A percentile compares a stretch with the other conserved stretches of the same genome.
phyloP scores from a whole-genome alignment of 2,329 filamentous ascomycete genomes.

The Beauveria varroae region DNA sequence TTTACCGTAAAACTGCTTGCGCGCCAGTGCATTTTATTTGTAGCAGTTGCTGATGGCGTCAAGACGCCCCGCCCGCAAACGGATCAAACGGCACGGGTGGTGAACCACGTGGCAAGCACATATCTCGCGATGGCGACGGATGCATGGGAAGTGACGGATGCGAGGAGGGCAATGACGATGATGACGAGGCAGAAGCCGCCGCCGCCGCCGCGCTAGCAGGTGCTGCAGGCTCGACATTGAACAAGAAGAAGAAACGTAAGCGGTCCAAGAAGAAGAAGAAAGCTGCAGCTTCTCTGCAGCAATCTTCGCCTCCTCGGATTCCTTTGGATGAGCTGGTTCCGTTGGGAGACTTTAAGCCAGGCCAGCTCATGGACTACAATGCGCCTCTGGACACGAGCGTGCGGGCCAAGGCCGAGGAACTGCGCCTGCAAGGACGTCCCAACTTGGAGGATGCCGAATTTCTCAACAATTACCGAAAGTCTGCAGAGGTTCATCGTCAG shows the following conservation, averaged over 20 bases:
- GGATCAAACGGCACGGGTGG: slow-evolving; percentile 5
- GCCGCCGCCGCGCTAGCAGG: slow-evolving; percentile 17
- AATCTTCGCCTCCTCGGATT: slow-evolving; percentile 27
- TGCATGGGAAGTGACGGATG: slow-evolving; percentile 8
- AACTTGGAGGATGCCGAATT: slow-evolving; percentile 42
- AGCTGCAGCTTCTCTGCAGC: slow-evolving; percentile 13
- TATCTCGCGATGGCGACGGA: slow-evolving; percentile 10
- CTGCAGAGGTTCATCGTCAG: slow-evolving; percentile 72
- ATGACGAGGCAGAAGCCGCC: slow-evolving; percentile 15
- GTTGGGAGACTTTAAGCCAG: slow-evolving; percentile 20
- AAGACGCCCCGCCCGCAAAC: slow-evolving; percentile 8
- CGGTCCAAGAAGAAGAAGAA: slow-evolving; percentile 17
- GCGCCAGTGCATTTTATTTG: neutral
- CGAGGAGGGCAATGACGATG: slow-evolving; percentile 17
- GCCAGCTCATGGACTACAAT: slow-evolving; percentile 22
- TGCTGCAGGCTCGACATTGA: neutral
- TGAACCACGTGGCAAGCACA: slow-evolving; percentile 8
- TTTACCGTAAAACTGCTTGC: neutral
- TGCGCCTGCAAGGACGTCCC: slow-evolving; percentile 16
- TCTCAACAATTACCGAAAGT: slow-evolving; percentile 68
- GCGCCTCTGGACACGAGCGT: slow-evolving; percentile 15
- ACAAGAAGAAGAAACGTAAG: slow-evolving; percentile 20
- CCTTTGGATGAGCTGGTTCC: slow-evolving; percentile 24
- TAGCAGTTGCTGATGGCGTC: neutral
- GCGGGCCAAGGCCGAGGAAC: slow-evolving; percentile 20